Base-by-base conservation (phyloP, 768 basidiomycete species). In the Amanita phalloides region DNA sequence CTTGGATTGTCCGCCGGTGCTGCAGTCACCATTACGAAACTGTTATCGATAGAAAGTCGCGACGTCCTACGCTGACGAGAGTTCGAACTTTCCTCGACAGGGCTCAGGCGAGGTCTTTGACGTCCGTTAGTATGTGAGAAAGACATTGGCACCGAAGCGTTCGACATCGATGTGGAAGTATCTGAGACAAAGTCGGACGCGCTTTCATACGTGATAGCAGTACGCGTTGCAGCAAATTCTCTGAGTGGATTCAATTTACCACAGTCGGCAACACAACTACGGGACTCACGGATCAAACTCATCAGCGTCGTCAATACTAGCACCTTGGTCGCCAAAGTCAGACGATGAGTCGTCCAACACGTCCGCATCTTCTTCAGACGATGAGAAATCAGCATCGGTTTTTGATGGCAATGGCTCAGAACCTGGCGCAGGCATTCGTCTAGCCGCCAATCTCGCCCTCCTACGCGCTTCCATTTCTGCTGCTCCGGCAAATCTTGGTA, bases 391-490 rank as follows among this genome's bases (percentile, higher is more conserved):
- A 39, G 72, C 66, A 43, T 70, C 68, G 49, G 62, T 61, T 21
- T 66, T 61, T n/a, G 64, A 60, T 3, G 65, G 62, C n/a, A 65
- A 57, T n/a, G 64, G 66, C 32, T 62, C 57, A 1, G 64, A 59
- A 3, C 69, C 60, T 2, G 64, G 67, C 17, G 61, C 65, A 8
- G 70, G 70, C n/a, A 62, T 74, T 54, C 74, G 67, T 10, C 85
- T 77, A 4, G 83, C 82, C 37, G 77, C 78, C 71, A 91, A 78
- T 10, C 89, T 74, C 37, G 75, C 64, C 51, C 75, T 74, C 23
- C 90, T 68, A 13, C 88, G 71, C 3, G 75, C 79, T 56, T 90
- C 90, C 88, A 90, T 90, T 63, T 92, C 87, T n/a, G 79, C 88
- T 0, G 85, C 84, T 6, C 86, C 82, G 57, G 81, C 86, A 68